A percentile compares a stretch with the other conserved stretches of the same genome.
These are phyloP conservation scores for Aegilops sharonensis DNA, from an alignment of 176 grass and related monocot species.

Conservation along the genomic window DNA sequence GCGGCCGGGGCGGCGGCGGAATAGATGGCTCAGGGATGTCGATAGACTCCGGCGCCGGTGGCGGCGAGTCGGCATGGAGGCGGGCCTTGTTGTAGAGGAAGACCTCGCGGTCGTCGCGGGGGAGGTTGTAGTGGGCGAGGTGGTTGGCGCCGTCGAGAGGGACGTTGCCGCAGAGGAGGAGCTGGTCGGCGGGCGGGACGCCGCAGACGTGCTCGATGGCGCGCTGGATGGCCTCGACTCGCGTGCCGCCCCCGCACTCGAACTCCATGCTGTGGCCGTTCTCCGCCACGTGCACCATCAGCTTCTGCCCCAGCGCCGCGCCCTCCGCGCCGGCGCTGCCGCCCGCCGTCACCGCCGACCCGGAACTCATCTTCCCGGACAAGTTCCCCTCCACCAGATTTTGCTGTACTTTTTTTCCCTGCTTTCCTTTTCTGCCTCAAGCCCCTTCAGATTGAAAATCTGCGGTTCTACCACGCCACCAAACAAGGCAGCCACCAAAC, in stretches of 20 bases:
- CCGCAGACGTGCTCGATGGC: constrained; percentile 61
- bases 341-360: constrained; percentile 65
- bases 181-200: constrained; percentile 60
- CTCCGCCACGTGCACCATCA: constrained; percentile 85
- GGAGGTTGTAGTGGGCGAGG: constrained; percentile 84
- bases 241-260: constrained; percentile 66
- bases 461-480: constrained; percentile 28
- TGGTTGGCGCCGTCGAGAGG: constrained; percentile 57
- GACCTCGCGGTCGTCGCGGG: constrained; percentile 77
- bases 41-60: constrained; percentile 54
- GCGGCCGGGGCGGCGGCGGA: constrained; percentile 41
- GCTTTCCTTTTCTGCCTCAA: background rate
- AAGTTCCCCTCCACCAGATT: background rate
- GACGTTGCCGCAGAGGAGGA: constrained; percentile 76
- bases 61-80: constrained; percentile 47
- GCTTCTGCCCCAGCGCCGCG: constrained; percentile 57
- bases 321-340: constrained; percentile 41
- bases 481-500: constrained; percentile 34
- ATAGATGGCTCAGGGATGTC: constrained; percentile 55
- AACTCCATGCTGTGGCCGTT: constrained; percentile 94
- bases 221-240: constrained; percentile 64
- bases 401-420: background rate
- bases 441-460: constrained; percentile 43
- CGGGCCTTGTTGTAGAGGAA: constrained; percentile 93
- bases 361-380: constrained; percentile 75